Evolutionary conservation across 108 stramenopile species (phyloP), one percentile per base, ranked within the genome.

Genomic region (Stephanodiscus triporus): DNA sequence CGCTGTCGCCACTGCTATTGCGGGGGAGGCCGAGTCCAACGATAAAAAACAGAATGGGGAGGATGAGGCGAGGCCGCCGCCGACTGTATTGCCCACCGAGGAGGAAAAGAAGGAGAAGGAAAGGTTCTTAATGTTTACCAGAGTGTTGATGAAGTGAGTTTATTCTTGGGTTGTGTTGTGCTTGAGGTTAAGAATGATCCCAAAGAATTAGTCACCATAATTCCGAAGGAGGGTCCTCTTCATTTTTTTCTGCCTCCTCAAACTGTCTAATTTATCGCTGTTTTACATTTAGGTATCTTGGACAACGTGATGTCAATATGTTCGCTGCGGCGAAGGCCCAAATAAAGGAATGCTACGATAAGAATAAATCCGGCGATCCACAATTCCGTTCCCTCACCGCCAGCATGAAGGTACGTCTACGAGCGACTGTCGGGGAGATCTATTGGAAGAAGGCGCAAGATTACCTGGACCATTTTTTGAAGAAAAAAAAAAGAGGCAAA

Each of bases 391-490:
- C 66, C 63, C 81, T 91, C 40, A 88, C 87, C 14, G 63, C 67
- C 1, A 68, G 76, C 34, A 88, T 91, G 86, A 71, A 74, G 63
- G 22, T 23, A 1, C 81, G 76, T 24, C 68, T 91, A 29, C 79
- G 72, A 29, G 59, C 67, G 32, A 65, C 83, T 23, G 90, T 91
- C 22, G 86, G 85, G 36, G 85, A 86, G 17, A 13, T 63, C 8
- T 87, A 88, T 67, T 91, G 90, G 90, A 79, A 81, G 47, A 79
- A 80, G 66, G 88, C 87, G 0, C 68, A 86, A 42, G 72, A 68
- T 0, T 86, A 86, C 37, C 30, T 83, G 64, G 54, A 71, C 9
- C 84, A 84, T 65, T 86, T 86, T 71, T 50, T 84, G 60, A 58
- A 81, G 38, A 78, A 81, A 65, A 87, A 84, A 37, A 55, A 51